Conservation (phyloP, 1,139 yeast genomes). For the Pichia sp. region DNA sequence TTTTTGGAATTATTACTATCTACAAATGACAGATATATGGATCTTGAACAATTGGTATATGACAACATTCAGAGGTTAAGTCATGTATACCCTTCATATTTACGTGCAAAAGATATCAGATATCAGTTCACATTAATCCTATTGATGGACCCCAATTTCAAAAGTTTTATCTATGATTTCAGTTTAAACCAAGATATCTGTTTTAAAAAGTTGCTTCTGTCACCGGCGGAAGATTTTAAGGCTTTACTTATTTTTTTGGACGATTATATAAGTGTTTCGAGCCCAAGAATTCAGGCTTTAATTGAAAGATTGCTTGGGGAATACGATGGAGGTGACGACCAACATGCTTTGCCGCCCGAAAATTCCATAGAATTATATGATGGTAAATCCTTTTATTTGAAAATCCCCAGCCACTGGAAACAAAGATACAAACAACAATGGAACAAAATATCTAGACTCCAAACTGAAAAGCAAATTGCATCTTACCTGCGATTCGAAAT, state of each 20-base stretch:
- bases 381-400: constrained; percentile 6
- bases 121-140: constrained; percentile 1
- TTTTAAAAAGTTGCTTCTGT: constrained; percentile 2
- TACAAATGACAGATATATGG: neutral
- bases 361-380: neutral
- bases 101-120: neutral
- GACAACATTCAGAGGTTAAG: constrained; percentile 17
- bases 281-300: constrained; percentile 8
- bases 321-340: neutral
- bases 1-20: constrained; percentile 12
- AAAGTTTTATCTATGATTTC: constrained; percentile 1
- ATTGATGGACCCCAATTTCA: neutral
- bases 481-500: constrained; percentile 13
- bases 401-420: constrained; percentile 19
- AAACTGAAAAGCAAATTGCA: constrained; percentile 14
- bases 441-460: constrained; percentile 14
- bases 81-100: constrained; percentile 21
- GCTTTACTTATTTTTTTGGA: constrained; percentile 2
- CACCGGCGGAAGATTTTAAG: constrained; percentile 7
- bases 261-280: constrained; percentile 5
- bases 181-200: neutral
- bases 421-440: constrained; percentile 11
- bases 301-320: constrained; percentile 4
- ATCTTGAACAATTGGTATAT: constrained; percentile 9
- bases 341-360: neutral